Base-by-base conservation (phyloP, 305 asterid species). In the Solanum aculeatissimum region DNA sequence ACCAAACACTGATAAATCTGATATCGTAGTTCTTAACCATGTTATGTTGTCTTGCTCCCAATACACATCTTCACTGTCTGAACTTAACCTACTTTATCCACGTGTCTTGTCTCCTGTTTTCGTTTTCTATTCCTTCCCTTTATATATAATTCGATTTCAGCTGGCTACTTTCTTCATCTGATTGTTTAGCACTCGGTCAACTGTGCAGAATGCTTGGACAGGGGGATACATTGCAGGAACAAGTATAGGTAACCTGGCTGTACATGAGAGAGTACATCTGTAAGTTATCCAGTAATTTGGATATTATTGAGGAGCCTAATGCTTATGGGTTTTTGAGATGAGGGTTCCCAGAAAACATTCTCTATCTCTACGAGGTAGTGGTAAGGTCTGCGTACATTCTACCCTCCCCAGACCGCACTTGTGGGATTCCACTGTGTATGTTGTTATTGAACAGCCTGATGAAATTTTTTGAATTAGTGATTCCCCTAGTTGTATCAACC, bases 221-320 rank as follows among this genome's bases (percentile, higher is more conserved):
- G 98, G 99, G 83, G 99, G 99, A 62, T 93, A 92, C 83, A 93
- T 94, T 87, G 99, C 99, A 35, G 98, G 99, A 85, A 93, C 98
- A 79, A 92, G 90, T 47, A 91, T 96, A 6, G 98, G 98, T 63
- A 86, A 90, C 81, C 87, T 94, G 72, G 92, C 96, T 62, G 57
- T 75, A 49, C 15, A 51, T 77, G 63, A 27, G 47, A 78, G 65
- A 78, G n/a, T 78, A 29, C 6, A 78, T 32, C 10, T 1, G 82
- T 78, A 78, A 78, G 82, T 78, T 78, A 6, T 29, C 45, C 45
- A 75, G 82, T 75, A 47, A 75, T 75, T 49, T 75, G 63, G 63
- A 47, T 62, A 75, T 75, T 75, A 49, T 16, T 25, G 63, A 27
- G 49, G 27, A 49, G 82, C 82, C n/a, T n/a, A n/a, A n/a, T n/a